A percentile compares a stretch with the other conserved stretches of the same genome.
Conservation (phyloP, 495 filamentous ascomycete genomes). For the Xylaria telfairii region DNA sequence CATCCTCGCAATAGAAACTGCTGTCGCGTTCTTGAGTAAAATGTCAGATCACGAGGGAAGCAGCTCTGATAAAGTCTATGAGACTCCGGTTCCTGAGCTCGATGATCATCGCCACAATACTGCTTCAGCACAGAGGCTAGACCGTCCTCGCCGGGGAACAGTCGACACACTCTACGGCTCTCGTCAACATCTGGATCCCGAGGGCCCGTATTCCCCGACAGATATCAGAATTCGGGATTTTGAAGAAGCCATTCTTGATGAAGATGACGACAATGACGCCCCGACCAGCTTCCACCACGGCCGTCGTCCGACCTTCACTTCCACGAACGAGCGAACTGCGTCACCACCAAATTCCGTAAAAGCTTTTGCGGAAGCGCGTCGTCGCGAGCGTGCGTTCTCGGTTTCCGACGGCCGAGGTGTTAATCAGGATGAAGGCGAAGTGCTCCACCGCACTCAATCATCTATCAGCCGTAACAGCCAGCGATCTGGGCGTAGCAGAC, state of each 20-base stretch:
- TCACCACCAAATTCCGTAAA: slow-evolving; percentile 98
- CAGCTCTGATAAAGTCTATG: slow-evolving; percentile 58
- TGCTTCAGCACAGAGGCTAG: slow-evolving; percentile 64
- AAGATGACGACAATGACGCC: slow-evolving; percentile 67
- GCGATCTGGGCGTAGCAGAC: slow-evolving; percentile 48
- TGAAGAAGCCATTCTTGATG: slow-evolving; percentile 85
- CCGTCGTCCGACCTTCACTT: slow-evolving; percentile 55
- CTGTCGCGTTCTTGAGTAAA: slow-evolving; percentile 25
- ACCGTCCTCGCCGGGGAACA: slow-evolving; percentile 60
- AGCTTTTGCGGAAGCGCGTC: slow-evolving; percentile 84
- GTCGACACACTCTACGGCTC: slow-evolving; percentile 59
- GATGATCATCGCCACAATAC: slow-evolving; percentile 91
- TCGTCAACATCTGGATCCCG: slow-evolving; percentile 48
- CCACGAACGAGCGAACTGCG: slow-evolving; percentile 61
- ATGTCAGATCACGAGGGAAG: slow-evolving; percentile 67
- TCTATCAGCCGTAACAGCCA: slow-evolving; percentile 64
- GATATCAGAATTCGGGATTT: slow-evolving; percentile 53
- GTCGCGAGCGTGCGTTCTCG: slow-evolving; percentile 63
- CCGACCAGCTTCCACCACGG: slow-evolving; percentile 46
- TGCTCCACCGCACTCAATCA: slow-evolving; percentile 75
- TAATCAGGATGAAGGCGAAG: slow-evolving; percentile 62
- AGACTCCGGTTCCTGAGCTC: slow-evolving; percentile 84
- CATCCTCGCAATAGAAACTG: slow-evolving; percentile 20
- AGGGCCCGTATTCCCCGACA: slow-evolving; percentile 39
- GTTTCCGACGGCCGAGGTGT: slow-evolving; percentile 48